Evolutionary conservation across 371 early-diverging fungal genomes (phyloP).

Genomic region (Dinochytrium kinnereticum): DNA sequence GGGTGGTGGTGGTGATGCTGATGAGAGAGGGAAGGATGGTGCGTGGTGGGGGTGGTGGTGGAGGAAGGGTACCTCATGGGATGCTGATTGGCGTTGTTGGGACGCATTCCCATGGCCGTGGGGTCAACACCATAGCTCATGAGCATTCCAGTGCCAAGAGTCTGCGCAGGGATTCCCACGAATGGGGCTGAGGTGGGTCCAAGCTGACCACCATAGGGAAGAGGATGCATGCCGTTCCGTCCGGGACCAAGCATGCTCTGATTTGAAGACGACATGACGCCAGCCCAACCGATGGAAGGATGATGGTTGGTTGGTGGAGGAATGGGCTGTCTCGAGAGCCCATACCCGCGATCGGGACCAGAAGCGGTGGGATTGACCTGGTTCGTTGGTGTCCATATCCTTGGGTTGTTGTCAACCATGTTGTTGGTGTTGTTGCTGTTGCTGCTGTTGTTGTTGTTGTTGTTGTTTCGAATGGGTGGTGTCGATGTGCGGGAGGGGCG

Average conservation of each 20-base stretch:
- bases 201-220: not conserved
- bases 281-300: constrained; percentile 6
- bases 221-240: not conserved
- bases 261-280: too few species aligned
- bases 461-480: constrained; percentile 2
- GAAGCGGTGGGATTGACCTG: not conserved
- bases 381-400: constrained; percentile 15
- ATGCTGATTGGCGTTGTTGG: too few species aligned
- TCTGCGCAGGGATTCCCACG: too few species aligned
- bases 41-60: not conserved
- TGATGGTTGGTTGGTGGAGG: constrained; percentile 7
- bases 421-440: not conserved
- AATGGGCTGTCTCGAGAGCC: constrained; percentile 3
- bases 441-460: not conserved
- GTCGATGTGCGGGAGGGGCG: not conserved
- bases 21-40: not conserved
- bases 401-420: constrained; percentile 9
- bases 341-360: not conserved
- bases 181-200: not conserved
- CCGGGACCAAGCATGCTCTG: not conserved
- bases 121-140: too few species aligned
- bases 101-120: too few species aligned
- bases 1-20: not conserved
- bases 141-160: too few species aligned
- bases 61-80: not conserved